These are phyloP conservation scores for Onygenales sp. DNA, from an alignment of 2,329 filamentous ascomycete species.

Conservation along the genomic window DNA sequence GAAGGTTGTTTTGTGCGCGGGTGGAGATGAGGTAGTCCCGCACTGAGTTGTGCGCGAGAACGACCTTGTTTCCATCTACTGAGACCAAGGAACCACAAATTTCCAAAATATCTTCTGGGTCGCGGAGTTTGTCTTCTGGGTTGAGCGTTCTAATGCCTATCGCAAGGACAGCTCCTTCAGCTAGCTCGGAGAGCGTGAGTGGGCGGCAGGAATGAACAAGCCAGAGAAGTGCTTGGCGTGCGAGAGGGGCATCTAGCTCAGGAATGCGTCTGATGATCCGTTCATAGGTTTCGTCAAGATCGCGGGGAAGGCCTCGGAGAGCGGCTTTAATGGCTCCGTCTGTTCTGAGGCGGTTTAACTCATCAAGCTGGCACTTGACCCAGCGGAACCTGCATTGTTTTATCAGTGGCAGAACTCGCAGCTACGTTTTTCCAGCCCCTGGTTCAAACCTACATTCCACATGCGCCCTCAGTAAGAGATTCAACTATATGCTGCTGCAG, in stretches of 20 bases:
- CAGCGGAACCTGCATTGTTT: slow-evolving; percentile 5
- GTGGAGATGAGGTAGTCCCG: slow-evolving; percentile 1
- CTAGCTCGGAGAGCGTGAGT: slow-evolving; percentile 1
- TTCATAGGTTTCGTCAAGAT: slow-evolving; percentile 4
- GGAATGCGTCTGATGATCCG: slow-evolving; percentile 1
- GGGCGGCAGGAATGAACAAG: slow-evolving; percentile 1
- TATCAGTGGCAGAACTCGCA: too few relatives aligned
- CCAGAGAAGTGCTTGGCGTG: slow-evolving; percentile 4
- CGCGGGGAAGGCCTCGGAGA: neutral
- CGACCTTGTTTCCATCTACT: neutral
- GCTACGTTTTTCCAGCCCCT: neutral
- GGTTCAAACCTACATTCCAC: slow-evolving; percentile 1
- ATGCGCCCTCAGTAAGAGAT: slow-evolving; percentile 1
- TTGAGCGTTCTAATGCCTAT: neutral
- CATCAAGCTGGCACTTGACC: slow-evolving; percentile 6
- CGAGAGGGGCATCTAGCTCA: neutral
- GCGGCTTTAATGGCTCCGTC: slow-evolving; percentile 2
- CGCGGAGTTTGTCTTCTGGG: slow-evolving; percentile 1
- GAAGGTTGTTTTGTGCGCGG: neutral
- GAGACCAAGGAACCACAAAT: neutral
- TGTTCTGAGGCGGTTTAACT: slow-evolving; percentile 2
- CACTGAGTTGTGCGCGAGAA: slow-evolving; percentile 4
- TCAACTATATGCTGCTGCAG: slow-evolving; percentile 1
- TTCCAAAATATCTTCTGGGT: slow-evolving; percentile 3
- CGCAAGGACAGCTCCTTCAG: neutral